Conservation (phyloP, 331 rosid species). For the Quercus lobata region DNA sequence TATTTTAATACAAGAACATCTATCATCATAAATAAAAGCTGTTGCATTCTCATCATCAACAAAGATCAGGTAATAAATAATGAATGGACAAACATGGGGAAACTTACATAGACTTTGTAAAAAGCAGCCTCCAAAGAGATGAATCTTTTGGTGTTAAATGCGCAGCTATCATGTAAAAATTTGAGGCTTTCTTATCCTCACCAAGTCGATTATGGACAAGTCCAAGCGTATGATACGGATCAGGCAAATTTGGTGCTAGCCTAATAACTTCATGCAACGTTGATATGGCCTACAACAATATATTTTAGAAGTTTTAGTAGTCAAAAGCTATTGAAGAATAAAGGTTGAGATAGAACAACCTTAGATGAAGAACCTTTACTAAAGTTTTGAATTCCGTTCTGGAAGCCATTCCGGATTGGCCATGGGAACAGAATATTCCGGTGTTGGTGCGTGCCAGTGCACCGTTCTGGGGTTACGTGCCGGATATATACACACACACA, state of each 20-base stretch:
- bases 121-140: slow-evolving; percentile 63
- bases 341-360: not conserved
- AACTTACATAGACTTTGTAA: slow-evolving; percentile 58
- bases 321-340: not conserved
- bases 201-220: slow-evolving; percentile 53
- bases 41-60: slow-evolving; percentile 9
- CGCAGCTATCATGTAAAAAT: slow-evolving; percentile 78
- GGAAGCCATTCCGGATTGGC: no score
- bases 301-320: slow-evolving; percentile 1
- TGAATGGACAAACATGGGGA: slow-evolving; percentile 15
- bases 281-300: slow-evolving; percentile 56
- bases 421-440: no score
- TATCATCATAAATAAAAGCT: not conserved
- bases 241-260: slow-evolving; percentile 70
- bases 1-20: not conserved
- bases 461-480: no score
- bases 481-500: no score
- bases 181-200: slow-evolving; percentile 54
- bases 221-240: slow-evolving; percentile 84
- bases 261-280: slow-evolving; percentile 59
- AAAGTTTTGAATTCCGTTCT: not conserved
- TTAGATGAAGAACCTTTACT: not conserved
- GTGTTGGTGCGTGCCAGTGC: no score
- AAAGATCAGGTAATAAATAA: slow-evolving; percentile 5
- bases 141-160: slow-evolving; percentile 68